A percentile compares a stretch with the other conserved stretches of the same genome.
Conservation (phyloP, 371 early-diverging fungal genomes). For the Cokeromyces recurvatus region DNA sequence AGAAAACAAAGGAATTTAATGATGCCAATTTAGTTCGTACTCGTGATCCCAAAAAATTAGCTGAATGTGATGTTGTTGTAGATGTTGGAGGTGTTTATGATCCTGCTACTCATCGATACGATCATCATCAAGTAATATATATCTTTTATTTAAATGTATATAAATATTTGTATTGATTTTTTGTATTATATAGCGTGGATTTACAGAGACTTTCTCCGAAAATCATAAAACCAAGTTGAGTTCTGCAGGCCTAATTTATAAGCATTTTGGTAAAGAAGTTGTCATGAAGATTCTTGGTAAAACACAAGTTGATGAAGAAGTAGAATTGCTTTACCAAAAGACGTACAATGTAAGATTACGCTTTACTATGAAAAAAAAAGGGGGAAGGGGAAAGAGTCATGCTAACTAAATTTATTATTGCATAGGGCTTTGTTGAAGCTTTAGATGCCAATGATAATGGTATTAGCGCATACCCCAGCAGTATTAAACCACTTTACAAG, state of each 20-base stretch:
- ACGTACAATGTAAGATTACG: constrained; percentile 62
- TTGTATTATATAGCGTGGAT: constrained; percentile 87
- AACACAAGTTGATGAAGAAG: constrained; percentile 45
- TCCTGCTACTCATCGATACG: constrained; percentile 75
- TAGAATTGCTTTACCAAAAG: constrained; percentile 71
- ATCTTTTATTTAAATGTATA: background rate
- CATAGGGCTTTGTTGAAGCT: constrained; percentile 67
- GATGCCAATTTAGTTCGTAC: constrained; percentile 79
- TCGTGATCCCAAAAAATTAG: constrained; percentile 80
- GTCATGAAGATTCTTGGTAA: constrained; percentile 59
- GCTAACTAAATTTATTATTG: too few species aligned
- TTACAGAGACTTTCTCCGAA: constrained; percentile 81
- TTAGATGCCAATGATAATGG: constrained; percentile 89
- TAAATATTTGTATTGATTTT: background rate
- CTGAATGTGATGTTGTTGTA: constrained; percentile 86
- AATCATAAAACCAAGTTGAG: constrained; percentile 83
- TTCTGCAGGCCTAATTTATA: constrained; percentile 90
- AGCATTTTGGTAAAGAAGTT: constrained; percentile 88
- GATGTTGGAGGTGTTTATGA: constrained; percentile 98
- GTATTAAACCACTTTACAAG: constrained; percentile 73
- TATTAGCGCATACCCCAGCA: constrained; percentile 77
- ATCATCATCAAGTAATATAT: constrained; percentile 87
- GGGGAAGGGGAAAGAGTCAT: too few species aligned
- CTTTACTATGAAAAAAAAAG: background rate
- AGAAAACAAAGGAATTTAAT: constrained; percentile 61